Conservation (phyloP, 139 green algal species). For the Edaphochlamys debaryana region DNA sequence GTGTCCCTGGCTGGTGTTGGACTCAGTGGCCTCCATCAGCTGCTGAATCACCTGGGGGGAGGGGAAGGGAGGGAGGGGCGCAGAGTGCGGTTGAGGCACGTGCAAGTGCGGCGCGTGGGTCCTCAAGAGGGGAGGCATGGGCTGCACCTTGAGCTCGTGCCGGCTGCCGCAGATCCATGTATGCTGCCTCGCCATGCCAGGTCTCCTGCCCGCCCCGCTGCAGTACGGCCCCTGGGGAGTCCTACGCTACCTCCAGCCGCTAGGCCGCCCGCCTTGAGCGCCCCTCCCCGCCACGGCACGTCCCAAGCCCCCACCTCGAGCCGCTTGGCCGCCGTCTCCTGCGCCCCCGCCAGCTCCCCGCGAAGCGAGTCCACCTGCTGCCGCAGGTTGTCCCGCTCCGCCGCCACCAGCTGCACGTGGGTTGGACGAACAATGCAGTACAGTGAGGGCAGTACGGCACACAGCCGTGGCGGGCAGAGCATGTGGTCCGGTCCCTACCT, state of each 20-base stretch:
- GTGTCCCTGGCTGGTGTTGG: conserved; percentile 2
- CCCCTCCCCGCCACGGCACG: too few species aligned
- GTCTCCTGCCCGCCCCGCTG: too few species aligned
- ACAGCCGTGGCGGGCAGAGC: too few species aligned
- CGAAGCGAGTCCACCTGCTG: conserved; percentile 15
- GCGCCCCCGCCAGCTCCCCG: background rate
- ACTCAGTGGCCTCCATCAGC: conserved; percentile 41
- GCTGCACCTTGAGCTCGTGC: too few species aligned
- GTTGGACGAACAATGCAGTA: too few species aligned
- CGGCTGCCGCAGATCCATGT: too few species aligned
- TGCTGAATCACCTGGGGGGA: conserved; percentile 35
- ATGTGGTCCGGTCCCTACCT: background rate
- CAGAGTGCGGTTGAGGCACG: background rate
- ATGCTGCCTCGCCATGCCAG: too few species aligned
- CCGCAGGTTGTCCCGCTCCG: conserved; percentile 19
- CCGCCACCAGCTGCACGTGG: background rate
- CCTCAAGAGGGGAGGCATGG: too few species aligned
- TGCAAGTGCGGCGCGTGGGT: background rate
- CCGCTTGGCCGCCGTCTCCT: background rate
- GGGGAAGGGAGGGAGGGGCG: background rate
- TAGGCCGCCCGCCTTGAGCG: too few species aligned
- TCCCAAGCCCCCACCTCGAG: background rate
- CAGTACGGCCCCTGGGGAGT: too few species aligned
- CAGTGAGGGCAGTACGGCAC: too few species aligned
- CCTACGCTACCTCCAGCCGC: background rate